These are phyloP conservation scores for Calonectria pauciramosa DNA, from an alignment of 2,329 filamentous ascomycete species.

Conservation along the genomic window DNA sequence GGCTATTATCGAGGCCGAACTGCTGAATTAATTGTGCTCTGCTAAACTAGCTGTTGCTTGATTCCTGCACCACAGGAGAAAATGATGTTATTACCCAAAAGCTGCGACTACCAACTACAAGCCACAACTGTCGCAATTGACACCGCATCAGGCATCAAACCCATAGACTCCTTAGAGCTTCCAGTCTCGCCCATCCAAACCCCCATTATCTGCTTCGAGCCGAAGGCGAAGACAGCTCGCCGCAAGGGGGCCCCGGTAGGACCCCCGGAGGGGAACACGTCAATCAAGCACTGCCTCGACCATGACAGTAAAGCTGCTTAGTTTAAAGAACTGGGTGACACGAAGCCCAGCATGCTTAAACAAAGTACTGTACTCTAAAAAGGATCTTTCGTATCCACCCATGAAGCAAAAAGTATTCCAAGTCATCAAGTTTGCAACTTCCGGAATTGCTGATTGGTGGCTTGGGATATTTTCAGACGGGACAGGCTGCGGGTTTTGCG, in stretches of 20 bases:
- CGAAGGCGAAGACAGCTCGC: background rate
- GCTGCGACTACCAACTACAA: background rate
- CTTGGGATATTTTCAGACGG: background rate
- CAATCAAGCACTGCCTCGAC: background rate
- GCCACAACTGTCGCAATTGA: background rate
- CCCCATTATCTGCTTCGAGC: background rate
- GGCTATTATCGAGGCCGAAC: background rate
- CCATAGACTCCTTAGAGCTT: no score
- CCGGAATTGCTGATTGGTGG: background rate
- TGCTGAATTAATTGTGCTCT: background rate
- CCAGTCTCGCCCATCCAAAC: no score
- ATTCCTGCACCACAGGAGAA: background rate
- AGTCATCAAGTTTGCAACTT: background rate
- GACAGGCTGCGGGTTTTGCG: background rate
- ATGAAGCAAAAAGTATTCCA: background rate
- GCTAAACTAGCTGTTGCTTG: background rate
- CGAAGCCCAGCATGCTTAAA: background rate
- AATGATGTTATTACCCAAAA: background rate
- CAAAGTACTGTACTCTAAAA: background rate
- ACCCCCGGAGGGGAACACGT: background rate
- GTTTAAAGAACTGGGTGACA: background rate
- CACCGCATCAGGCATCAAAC: background rate
- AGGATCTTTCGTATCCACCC: background rate
- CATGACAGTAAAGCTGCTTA: background rate
- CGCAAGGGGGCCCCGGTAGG: no score